Evolutionary conservation across 345 rosid species (phyloP), one percentile per base, ranked within the genome.

Genomic region (Psidium friedrichsthalianum): DNA sequence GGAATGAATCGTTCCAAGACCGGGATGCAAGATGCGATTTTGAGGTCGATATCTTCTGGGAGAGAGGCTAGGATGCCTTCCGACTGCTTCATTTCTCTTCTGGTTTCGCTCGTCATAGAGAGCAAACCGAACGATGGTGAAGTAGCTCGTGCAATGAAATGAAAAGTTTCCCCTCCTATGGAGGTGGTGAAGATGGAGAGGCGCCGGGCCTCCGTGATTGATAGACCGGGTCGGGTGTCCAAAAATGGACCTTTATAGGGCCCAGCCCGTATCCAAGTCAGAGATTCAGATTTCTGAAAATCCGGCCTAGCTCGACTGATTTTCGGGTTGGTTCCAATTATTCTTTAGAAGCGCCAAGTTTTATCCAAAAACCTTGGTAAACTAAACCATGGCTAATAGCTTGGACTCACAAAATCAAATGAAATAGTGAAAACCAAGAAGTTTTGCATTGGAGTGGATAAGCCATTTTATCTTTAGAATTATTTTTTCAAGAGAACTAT

Each of bases 21-120:
- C 96, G 90, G 90, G 55, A 95, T 94, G 84, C 81, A 89, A 21
- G 96, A 93, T 42, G 89, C 90, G 85, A 96, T 93, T 85, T 92
- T 93, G 82, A 96, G 86, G 87, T 92, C 90, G 51, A 95, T 74
- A 52, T 96, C 98, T 11, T 88, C 54, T 0, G 98, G 95, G 2
- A 96, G 89, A 27, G 90, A 85, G 88, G 83, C 85, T 47, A 86
- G 88, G 7, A 88, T 69, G 25, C 59, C 52, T 21, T 61, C 86
- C 24, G 54, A 56, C 69, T 83, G 87, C 74, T 89, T 89, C 93
- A 90, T 90, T 82, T 42, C 36, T 36, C 52, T 40, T 54, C 56
- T 6, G 21, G 15, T 56, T 52, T 82, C 58, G 47, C 54, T 27
- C 20, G 21, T 53, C 55, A 8, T 47, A 8, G 78, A 36, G 25